Conservation (phyloP, 2,329 filamentous ascomycete species). For the Neoarthrinium moseri region DNA sequence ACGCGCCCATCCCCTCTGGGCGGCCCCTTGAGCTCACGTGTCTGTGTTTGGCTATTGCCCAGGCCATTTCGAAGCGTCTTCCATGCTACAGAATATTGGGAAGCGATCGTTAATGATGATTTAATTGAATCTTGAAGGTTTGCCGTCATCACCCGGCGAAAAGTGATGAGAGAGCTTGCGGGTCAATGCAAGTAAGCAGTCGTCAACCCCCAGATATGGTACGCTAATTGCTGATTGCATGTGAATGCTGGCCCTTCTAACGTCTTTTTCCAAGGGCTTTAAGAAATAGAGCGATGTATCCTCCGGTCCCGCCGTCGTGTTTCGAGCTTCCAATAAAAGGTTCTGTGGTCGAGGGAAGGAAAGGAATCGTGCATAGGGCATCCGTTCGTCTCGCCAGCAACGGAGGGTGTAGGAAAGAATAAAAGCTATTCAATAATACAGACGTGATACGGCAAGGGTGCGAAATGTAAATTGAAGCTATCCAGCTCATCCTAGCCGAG, state of each 20-base stretch:
- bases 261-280: neutral
- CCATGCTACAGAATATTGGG: no score
- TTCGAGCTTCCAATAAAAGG: no score
- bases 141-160: neutral
- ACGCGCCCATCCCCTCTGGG: no score
- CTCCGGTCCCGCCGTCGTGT: neutral
- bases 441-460: neutral
- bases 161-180: neutral
- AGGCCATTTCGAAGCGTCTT: no score
- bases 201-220: neutral
- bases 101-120: no score
- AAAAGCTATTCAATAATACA: neutral
- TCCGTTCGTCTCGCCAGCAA: no score
- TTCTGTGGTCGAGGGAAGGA: neutral
- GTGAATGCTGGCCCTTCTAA: neutral
- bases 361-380: no score
- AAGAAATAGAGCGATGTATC: neutral
- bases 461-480: neutral
- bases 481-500: constrained; percentile 16
- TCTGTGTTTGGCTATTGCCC: no score
- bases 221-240: constrained; percentile 6
- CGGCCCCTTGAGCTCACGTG: no score
- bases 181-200: neutral
- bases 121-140: neutral
- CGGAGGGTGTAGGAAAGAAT: no score